phyloP scores from a whole-genome alignment of 139 green algal genomes.

The Gonium pectorale region DNA sequence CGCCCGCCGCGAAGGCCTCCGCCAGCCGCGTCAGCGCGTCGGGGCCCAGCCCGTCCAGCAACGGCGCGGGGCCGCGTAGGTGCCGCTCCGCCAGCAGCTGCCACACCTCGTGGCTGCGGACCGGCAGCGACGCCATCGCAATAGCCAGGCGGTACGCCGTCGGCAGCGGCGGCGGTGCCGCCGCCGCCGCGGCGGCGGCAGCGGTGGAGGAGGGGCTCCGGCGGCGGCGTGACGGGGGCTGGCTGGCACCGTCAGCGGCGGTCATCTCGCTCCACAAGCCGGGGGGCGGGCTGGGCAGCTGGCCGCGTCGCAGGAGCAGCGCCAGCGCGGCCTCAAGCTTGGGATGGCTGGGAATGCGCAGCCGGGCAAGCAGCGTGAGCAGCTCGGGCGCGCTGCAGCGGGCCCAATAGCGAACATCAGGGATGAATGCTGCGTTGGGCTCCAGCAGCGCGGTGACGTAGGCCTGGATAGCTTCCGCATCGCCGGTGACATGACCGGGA shows the following conservation, averaged over 20 bases:
- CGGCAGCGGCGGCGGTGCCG: neutral
- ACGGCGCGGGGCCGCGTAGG: neutral
- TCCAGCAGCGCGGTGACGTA: neutral
- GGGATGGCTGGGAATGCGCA: conserved; percentile 11
- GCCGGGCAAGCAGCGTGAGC: conserved; percentile 2
- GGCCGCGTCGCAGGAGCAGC: neutral
- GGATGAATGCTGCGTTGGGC: neutral
- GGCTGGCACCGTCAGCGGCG: too few relatives aligned
- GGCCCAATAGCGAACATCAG: neutral
- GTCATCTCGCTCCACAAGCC: neutral
- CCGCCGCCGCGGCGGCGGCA: neutral
- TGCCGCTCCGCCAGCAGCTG: conserved; percentile 32
- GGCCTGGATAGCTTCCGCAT: neutral
- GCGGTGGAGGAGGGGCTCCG: too few relatives aligned
- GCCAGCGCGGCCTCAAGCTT: conserved; percentile 5
- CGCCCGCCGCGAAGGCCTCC: conserved; percentile 2
- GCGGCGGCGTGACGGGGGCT: too few relatives aligned
- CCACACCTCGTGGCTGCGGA: conserved; percentile 33
- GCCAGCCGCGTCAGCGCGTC: neutral
- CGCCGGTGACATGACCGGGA: neutral
- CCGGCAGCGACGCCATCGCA: conserved; percentile 4
- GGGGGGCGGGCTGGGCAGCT: neutral
- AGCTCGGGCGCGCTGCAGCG: conserved; percentile 13
- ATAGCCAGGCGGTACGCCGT: neutral
- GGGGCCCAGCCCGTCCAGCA: neutral